Evolutionary conservation across 352 stramenopile genomes (phyloP).

Genomic region (Phytophthora capsici): DNA sequence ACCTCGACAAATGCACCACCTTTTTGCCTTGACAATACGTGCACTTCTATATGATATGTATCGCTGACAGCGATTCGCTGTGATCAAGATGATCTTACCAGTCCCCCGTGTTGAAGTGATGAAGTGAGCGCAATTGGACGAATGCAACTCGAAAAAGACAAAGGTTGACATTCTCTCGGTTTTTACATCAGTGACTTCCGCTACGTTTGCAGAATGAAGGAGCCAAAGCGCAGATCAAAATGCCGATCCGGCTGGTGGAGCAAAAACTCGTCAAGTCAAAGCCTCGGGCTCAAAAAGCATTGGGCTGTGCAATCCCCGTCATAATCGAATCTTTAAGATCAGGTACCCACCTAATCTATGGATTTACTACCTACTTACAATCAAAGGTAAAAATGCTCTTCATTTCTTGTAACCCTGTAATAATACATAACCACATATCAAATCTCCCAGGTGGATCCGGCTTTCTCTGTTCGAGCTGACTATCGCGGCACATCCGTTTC

Average conservation of each 20-base stretch:
- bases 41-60: background rate
- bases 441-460: background rate
- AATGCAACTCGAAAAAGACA: background rate
- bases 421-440: background rate
- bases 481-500: conserved; percentile 21
- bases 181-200: background rate
- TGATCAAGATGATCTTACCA: no score
- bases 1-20: background rate
- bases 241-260: conserved; percentile 14
- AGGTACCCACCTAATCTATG: no score
- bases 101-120: conserved; percentile 5
- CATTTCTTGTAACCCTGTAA: background rate
- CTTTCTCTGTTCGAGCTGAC: conserved; percentile 25
- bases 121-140: conserved; percentile 1
- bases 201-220: background rate
- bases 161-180: background rate
- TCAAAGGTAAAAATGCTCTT: background rate
- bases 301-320: background rate
- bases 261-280: conserved; percentile 19
- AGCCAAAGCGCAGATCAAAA: conserved; percentile 17
- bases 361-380: background rate
- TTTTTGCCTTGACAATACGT: background rate
- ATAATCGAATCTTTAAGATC: no score
- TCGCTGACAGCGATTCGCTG: no score
- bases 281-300: conserved; percentile 8